phyloP scores from a whole-genome alignment of 208 protist genomes.

The Leishmania lainsoni region DNA sequence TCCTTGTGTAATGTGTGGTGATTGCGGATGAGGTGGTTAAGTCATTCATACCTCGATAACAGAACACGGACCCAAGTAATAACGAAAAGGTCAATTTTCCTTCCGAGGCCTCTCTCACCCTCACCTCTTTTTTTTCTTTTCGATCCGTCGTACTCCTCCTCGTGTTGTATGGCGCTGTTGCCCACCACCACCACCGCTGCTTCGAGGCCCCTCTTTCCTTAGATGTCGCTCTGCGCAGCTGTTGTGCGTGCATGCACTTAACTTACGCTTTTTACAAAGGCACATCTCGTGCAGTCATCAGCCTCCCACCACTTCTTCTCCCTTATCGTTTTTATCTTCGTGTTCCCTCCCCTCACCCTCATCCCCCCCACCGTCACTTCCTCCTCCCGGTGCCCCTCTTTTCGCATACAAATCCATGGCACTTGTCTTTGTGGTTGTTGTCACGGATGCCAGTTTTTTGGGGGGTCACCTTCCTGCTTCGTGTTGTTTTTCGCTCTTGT shows the following conservation, averaged over 20 bases:
- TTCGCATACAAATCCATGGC: neutral
- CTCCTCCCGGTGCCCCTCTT: neutral
- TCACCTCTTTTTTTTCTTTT: neutral
- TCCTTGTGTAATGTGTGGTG: neutral
- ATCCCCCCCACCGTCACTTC: neutral
- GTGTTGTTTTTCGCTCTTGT: neutral
- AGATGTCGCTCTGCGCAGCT: neutral
- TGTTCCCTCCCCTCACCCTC: neutral
- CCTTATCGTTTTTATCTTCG: neutral
- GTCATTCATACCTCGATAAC: neutral
- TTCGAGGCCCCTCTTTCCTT: neutral
- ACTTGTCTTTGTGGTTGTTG: neutral
- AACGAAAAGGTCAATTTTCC: neutral
- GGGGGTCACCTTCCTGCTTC: neutral
- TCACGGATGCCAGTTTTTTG: neutral
- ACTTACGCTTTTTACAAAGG: neutral
- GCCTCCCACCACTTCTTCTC: neutral
- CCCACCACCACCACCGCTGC: neutral
- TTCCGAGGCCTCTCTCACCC: conserved; percentile 1
- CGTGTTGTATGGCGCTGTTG: neutral
- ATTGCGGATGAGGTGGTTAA: neutral
- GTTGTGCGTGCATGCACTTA: neutral
- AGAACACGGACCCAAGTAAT: neutral
- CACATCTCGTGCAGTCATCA: neutral
- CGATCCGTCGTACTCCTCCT: neutral